Evolutionary conservation across 2,329 filamentous ascomycete genomes (phyloP), one percentile per base, ranked within the genome.

Genomic region (Didymella glomerata): DNA sequence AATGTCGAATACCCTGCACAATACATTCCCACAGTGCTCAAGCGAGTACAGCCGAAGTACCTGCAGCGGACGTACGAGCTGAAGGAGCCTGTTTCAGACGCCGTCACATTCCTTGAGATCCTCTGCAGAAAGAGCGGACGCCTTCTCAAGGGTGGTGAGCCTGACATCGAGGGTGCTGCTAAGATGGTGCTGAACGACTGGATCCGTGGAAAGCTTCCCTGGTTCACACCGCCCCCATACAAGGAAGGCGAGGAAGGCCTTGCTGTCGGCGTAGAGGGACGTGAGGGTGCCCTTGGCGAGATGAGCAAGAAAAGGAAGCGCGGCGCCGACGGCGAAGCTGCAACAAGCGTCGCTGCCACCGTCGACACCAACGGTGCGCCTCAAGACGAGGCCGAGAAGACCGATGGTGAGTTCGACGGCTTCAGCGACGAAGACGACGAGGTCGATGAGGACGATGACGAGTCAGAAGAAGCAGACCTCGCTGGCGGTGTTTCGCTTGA

Each of bases 171-270:
- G 70, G 93, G 93, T 69, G 93, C 97, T 47, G 95, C 95, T 1
- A 97, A 97, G 79, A 97, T 97, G 88, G 90, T 99, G 0, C 81
- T 99, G 60, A 98, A 97, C 71, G 95, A 99, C 74, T 99, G 98
- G 76, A 86, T 98, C 72, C 83, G 95, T 64, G 95, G 95, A 56
- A 97, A 94, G 79, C 91, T 98, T 25, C 95, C 95, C 1, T 99
- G 96, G 95, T 99, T 93, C 73, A 95, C 91, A 0, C 88, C 92
- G 9, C 89, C 93, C 10, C 92, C 93, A 2, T 66, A 70, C 41
- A 69, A 67, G 32, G 78, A 77, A 38, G 85, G 68, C n/a, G 68
- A 68, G 32, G 62, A 62, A 9, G 66, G 24, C 16, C 62, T 67
- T 5, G 67, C 67, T 7, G 62, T 85, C 47, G 81, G 80, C 10